A percentile compares a stretch with the other conserved stretches of the same genome.
Evolutionary conservation across 495 filamentous ascomycete species (phyloP).

Genomic region (Elaphomyces granulatus): DNA sequence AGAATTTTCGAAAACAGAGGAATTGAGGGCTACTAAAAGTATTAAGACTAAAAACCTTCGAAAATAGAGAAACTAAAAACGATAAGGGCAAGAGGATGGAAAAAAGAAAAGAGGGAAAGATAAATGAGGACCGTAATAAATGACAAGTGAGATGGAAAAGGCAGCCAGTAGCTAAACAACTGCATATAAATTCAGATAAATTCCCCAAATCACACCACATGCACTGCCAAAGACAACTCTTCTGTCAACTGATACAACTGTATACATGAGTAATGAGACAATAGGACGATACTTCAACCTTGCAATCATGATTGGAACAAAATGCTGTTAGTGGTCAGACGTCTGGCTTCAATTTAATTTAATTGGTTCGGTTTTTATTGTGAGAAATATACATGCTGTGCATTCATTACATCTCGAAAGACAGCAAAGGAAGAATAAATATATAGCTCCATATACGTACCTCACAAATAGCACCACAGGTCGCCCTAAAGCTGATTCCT

Average conservation of each 20-base stretch:
- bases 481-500: conserved; percentile 16
- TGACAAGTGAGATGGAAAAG: neutral
- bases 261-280: conserved; percentile 68
- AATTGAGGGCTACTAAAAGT: no score
- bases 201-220: conserved; percentile 72
- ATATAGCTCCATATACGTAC: conserved; percentile 23
- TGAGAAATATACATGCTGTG: conserved; percentile 1
- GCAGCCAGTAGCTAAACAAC: conserved; percentile 22
- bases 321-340: conserved; percentile 31
- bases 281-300: conserved; percentile 72
- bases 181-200: conserved; percentile 67
- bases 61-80: no score
- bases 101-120: conserved; percentile 1
- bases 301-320: conserved; percentile 54
- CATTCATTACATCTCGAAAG: neutral
- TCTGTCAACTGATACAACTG: conserved; percentile 60
- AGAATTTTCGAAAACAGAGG: no score
- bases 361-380: no score
- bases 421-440: conserved; percentile 3
- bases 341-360: no score
- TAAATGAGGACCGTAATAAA: neutral
- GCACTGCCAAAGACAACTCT: conserved; percentile 64
- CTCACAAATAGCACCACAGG: conserved; percentile 23
- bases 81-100: neutral
- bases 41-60: no score